Evolutionary conservation across 768 basidiomycete genomes (phyloP), one percentile per base, ranked within the genome.

Genomic region (Suillus hirtellus): DNA sequence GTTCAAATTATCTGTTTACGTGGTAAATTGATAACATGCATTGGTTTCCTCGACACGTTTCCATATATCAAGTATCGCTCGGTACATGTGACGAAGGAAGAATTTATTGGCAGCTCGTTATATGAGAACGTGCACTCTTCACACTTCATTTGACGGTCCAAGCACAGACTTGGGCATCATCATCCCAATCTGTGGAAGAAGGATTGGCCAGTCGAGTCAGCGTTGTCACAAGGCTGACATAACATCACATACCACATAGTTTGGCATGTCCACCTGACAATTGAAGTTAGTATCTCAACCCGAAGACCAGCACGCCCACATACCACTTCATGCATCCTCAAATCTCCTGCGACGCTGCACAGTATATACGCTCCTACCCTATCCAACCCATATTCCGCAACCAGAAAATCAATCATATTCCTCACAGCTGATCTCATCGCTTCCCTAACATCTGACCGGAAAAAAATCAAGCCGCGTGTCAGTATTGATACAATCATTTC

Each of bases 291-390:
- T 31, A 24, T 46, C 14, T 50, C n/a, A 14, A 70, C 40, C 19
- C 52, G 31, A 17, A 15, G 17, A n/a, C 10, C 5, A 2, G 10
- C 31, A 2, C 19, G 38, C 46, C 49, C 31, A 65, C 73, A 67
- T 24, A 63, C 87, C 75, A 87, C 86, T 74, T 88, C 87, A 64
- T 86, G 87, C 77, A 88, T 78, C 63, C 81, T 76, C 64, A 88
- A 69, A 69, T 88, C 86, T 2, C 80, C 86, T 0, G 80, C 84
- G 55, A 87, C 82, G 65, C 86, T 86, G 67, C 85, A 86, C 0
- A 87, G 76, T 75, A 87, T 85, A 64, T 88, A 88, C 46, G 85
- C 85, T 3, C 82, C 84, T 6, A 78, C 77, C n/a, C 78, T 71
- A 40, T 68, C 67, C 54, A 87, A 67, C 21, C 76, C 75, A 63